Percentiles rank a stretch among this genome's conserved stretches.
Conservation (phyloP, 2,329 filamentous ascomycete genomes). For the Davidsoniella neocaledoniae region DNA sequence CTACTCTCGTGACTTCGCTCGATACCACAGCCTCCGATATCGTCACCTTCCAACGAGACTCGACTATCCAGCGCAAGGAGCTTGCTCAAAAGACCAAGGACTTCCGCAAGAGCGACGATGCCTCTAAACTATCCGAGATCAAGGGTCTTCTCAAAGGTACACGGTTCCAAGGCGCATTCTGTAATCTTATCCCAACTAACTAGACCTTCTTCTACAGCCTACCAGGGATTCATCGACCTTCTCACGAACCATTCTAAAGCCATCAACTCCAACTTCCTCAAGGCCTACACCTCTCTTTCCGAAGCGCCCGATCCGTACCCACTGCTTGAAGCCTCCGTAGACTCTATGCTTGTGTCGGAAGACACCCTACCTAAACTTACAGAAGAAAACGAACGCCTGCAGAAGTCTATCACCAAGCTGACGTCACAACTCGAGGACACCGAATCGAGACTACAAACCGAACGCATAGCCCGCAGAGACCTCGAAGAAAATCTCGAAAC, state of each 20-base stretch:
- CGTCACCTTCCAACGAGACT: constrained; percentile 80
- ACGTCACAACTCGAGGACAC: constrained; percentile 70
- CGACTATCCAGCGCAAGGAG: constrained; percentile 91
- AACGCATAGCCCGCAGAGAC: constrained; percentile 54
- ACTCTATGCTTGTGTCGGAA: constrained; percentile 69
- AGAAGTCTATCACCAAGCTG: constrained; percentile 56
- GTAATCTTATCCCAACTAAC: neutral
- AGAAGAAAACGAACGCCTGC: constrained; percentile 78
- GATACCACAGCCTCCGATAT: constrained; percentile 93
- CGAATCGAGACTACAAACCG: constrained; percentile 63
- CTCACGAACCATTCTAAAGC: constrained; percentile 92
- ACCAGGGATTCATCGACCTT: constrained; percentile 93
- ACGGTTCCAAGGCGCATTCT: neutral
- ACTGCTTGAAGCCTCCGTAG: constrained; percentile 86
- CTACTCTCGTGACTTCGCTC: constrained; percentile 64
- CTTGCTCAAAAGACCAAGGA: constrained; percentile 98
- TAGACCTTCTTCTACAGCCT: constrained; percentile 38
- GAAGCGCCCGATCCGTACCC: constrained; percentile 96
- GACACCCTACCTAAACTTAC: constrained; percentile 81
- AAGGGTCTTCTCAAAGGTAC: constrained; percentile 76
- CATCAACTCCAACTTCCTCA: constrained; percentile 81
- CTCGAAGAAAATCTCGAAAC: constrained; percentile 61
- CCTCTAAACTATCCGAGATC: constrained; percentile 70
- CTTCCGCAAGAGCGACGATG: constrained; percentile 84
- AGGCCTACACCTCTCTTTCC: constrained; percentile 81